These are phyloP conservation scores for Odontarrhena argentea DNA, from an alignment of 345 rosid genomes.

Conservation along the genomic window DNA sequence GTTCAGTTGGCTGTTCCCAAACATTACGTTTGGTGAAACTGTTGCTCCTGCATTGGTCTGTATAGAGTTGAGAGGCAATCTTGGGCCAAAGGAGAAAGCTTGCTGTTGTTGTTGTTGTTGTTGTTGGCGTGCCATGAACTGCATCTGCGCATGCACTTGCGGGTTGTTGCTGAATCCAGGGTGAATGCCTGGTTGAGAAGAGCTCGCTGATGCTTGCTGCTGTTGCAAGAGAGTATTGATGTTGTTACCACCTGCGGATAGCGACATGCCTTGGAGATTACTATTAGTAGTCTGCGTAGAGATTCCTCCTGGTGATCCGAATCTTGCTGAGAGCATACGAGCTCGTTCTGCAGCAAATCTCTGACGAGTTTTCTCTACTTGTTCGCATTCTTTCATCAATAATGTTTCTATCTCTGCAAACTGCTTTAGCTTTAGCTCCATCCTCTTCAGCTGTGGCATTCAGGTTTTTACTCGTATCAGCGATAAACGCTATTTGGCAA, in stretches of 20 bases:
- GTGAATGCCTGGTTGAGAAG: conserved; percentile 67
- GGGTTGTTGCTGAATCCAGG: conserved; percentile 63
- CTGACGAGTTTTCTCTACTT: conserved; percentile 92
- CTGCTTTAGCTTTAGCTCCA: conserved; percentile 98
- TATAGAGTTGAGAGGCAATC: conserved; percentile 71
- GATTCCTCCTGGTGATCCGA: conserved; percentile 55
- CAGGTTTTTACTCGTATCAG: conserved; percentile 18
- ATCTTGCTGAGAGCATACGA: conserved; percentile 62
- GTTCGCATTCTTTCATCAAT: conserved; percentile 95
- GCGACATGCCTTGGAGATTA: conserved; percentile 53
- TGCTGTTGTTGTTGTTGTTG: conserved; percentile 43
- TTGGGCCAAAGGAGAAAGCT: conserved; percentile 71
- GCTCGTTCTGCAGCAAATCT: conserved; percentile 73
- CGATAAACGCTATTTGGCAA: background rate
- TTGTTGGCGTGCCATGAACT: conserved; percentile 72
- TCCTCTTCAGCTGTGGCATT: conserved; percentile 70
- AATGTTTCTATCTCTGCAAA: conserved; percentile 96
- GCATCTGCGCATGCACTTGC: conserved; percentile 70
- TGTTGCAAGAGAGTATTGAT: conserved; percentile 51
- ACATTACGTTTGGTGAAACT: conserved; percentile 56
- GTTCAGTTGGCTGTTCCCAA: conserved; percentile 53
- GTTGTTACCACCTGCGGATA: conserved; percentile 59
- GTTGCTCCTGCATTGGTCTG: conserved; percentile 64
- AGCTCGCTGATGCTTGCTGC: conserved; percentile 45
- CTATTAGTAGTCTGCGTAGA: conserved; percentile 51